Percentiles rank a stretch among this genome's conserved stretches.
Conservation (phyloP, 2,329 filamentous ascomycete genomes). For the Akanthomyces dipterigenus region DNA sequence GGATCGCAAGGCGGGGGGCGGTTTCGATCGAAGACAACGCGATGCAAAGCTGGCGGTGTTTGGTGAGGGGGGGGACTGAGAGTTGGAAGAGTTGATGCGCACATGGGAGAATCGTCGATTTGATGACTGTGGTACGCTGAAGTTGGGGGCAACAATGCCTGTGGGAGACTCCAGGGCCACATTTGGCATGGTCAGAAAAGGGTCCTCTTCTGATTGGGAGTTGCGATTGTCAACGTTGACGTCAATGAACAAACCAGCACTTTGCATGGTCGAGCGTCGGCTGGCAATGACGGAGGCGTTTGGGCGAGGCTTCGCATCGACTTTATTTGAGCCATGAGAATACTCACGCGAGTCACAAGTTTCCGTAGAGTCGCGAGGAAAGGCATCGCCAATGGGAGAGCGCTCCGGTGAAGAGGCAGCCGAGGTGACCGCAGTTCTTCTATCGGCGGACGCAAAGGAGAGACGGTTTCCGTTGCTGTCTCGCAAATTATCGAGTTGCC, state of each 20-base stretch:
- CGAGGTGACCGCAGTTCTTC: constrained; percentile 54
- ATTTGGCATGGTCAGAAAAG: neutral
- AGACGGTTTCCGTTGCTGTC: constrained; percentile 49
- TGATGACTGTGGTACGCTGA: constrained; percentile 44
- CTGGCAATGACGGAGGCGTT: constrained; percentile 46
- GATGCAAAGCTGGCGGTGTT: constrained; percentile 15
- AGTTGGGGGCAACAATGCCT: constrained; percentile 38
- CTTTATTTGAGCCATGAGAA: constrained; percentile 12
- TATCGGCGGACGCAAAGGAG: constrained; percentile 54
- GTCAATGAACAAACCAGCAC: constrained; percentile 38
- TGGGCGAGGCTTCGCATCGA: constrained; percentile 39
- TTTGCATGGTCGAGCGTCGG: constrained; percentile 46
- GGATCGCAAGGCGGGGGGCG: constrained; percentile 41
- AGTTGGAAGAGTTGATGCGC: constrained; percentile 21
- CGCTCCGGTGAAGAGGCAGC: constrained; percentile 50
- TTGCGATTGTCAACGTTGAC: constrained; percentile 23
- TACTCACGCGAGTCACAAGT: constrained; percentile 17
- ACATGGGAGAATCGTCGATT: constrained; percentile 39
- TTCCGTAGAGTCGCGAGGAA: constrained; percentile 24
- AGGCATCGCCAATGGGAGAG: constrained; percentile 49
- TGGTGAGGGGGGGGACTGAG: constrained; percentile 12
- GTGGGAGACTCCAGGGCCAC: constrained; percentile 8
- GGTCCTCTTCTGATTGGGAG: constrained; percentile 9
- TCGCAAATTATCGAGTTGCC: constrained; percentile 50
- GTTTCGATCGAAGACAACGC: constrained; percentile 27